Evolutionary conservation across 2,329 filamentous ascomycete genomes (phyloP), one percentile per base, ranked within the genome.

Genomic region (Microcyclospora tardicrescens): DNA sequence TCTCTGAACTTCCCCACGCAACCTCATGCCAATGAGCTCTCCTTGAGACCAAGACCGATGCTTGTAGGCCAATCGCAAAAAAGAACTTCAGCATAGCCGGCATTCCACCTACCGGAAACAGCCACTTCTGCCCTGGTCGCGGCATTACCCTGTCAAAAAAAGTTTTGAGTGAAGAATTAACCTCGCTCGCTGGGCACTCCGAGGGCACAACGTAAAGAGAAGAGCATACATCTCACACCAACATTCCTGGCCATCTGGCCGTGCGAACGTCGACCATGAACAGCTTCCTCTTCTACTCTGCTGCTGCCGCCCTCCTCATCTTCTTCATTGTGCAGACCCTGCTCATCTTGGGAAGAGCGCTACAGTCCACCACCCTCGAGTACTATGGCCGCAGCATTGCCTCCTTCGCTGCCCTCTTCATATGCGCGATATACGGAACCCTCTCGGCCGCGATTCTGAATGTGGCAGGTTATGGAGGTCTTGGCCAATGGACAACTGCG

Each of bases 401-500:
- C 12, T 63, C 64, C 33, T 61, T 59, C 47, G 39, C 51, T 45
- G 54, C 57, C 16, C 57, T 68, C 40, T 35, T 63, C 35, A 34
- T 62, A 15, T 64, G 60, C 53, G 64, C 87, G 19, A 60, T 69
- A 51, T 93, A 84, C 62, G 91, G 87, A 43, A 82, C 84, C 42
- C 44, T 84, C 34, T 78, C 78, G 19, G 85, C 82, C 33, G 72
- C 87, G 44, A 53, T 75, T 42, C 71, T 96, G 45, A 78, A 81
- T 34, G 52, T 83, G 12, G 51, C 78, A 35, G 86, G 86, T 43
- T 75, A 81, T 52, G 78, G 77, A 43, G 77, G 81, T 39, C 75
- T 85, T 47, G 75, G 83, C 19, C 91, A 96, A 69, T 96, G 86
- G 84, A 77, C 84, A 30, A 77, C 77, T 9, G 91, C 69, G 6